These are phyloP conservation scores for Stagonosporopsis chrysanthemi DNA, from an alignment of 2,329 filamentous ascomycete genomes.

Conservation along the genomic window DNA sequence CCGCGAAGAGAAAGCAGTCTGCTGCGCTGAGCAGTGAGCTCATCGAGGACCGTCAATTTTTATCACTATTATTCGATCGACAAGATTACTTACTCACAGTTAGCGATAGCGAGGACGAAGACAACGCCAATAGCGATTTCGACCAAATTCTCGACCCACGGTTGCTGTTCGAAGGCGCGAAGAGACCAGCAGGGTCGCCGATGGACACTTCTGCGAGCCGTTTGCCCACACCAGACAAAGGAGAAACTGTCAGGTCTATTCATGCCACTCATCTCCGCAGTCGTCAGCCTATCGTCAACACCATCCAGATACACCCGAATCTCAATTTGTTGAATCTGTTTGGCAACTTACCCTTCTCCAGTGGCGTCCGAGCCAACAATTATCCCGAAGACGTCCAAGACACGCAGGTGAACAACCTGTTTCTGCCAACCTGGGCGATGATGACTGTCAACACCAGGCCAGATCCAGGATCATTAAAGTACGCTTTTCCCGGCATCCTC, in stretches of 20 bases:
- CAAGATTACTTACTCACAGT: constrained; percentile 28
- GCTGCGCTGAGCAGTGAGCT: not conserved
- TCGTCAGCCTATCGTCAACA: constrained; percentile 32
- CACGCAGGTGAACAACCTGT: constrained; percentile 24
- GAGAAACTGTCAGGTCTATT: constrained; percentile 19
- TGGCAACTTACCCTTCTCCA: constrained; percentile 29
- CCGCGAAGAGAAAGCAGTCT: constrained; percentile 21
- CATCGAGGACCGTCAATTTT: constrained; percentile 13
- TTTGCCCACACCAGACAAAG: constrained; percentile 4
- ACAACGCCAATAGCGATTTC: constrained; percentile 9
- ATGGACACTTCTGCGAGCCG: constrained; percentile 18
- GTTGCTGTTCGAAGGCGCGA: constrained; percentile 12
- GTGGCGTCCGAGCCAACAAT: constrained; percentile 19
- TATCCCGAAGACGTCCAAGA: constrained; percentile 21
- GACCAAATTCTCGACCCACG: constrained; percentile 25
- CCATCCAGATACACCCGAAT: constrained; percentile 33
- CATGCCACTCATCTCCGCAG: constrained; percentile 29
- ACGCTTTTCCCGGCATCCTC: constrained; percentile 20
- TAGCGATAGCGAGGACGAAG: constrained; percentile 24
- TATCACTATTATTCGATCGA: constrained; percentile 30
- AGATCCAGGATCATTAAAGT: constrained; percentile 28
- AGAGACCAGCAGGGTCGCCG: constrained; percentile 14
- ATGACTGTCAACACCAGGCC: constrained; percentile 31
- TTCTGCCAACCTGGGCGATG: constrained; percentile 38
- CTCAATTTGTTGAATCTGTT: constrained; percentile 29